Evolutionary conservation across 139 green algal species (phyloP).

Genomic region (Tetradesmus obliquus): DNA sequence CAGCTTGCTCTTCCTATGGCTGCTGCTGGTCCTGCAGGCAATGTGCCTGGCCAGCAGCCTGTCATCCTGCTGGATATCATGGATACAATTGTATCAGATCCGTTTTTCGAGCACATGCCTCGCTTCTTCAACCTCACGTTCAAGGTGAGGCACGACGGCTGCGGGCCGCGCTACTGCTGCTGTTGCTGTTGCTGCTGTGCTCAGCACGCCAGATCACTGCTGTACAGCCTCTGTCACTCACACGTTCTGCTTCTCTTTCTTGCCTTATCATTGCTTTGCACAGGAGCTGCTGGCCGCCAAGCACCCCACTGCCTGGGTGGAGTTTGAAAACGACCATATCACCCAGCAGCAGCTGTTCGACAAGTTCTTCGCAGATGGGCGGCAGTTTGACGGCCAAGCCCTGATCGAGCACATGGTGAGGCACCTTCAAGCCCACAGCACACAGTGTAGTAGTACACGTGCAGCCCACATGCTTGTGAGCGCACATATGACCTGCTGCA

Average conservation of each 20-base stretch:
- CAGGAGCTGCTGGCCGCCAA: slow-evolving; percentile 83
- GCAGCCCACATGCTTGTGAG: background rate
- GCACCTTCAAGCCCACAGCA: slow-evolving; percentile 8
- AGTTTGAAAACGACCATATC: slow-evolving; percentile 86
- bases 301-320: slow-evolving; percentile 88
- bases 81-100: slow-evolving; percentile 86
- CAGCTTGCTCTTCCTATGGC: background rate
- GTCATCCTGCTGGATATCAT: slow-evolving; percentile 78
- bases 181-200: background rate
- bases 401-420: slow-evolving; percentile 73
- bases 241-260: background rate
- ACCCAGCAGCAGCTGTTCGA: slow-evolving; percentile 72
- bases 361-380: slow-evolving; percentile 87
- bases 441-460: background rate
- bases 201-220: too few relatives aligned
- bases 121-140: slow-evolving; percentile 76
- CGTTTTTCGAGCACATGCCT: slow-evolving; percentile 89
- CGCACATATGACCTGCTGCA: background rate
- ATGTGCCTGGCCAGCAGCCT: slow-evolving; percentile 19
- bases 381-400: slow-evolving; percentile 70
- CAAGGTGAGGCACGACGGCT: background rate
- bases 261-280: background rate
- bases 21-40: background rate
- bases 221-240: background rate
- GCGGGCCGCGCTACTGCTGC: background rate